These are phyloP conservation scores for Dryas drummondii DNA, from an alignment of 306 rosid genomes.

Conservation along the genomic window DNA sequence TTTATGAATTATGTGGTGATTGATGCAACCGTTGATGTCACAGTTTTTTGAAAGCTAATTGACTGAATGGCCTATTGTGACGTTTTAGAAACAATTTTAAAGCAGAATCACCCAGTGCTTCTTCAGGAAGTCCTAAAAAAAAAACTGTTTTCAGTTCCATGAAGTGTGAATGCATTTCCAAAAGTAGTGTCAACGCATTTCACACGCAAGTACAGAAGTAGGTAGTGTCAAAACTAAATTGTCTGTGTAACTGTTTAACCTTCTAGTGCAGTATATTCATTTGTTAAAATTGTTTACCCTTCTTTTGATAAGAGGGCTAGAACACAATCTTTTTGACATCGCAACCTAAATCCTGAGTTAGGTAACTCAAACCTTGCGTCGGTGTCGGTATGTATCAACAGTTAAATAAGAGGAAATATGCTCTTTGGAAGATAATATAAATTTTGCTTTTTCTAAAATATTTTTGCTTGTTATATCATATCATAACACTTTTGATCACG, in stretches of 20 bases:
- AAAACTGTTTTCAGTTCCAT: neutral
- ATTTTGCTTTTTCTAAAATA: neutral
- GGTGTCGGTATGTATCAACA: neutral
- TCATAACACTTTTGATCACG: neutral
- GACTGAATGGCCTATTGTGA: neutral
- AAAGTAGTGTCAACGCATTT: neutral
- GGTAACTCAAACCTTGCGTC: neutral
- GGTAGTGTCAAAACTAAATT: neutral
- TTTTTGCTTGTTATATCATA: neutral
- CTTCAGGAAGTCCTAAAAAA: neutral
- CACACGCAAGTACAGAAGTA: neutral
- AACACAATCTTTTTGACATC: neutral
- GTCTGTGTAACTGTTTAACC: too few species aligned
- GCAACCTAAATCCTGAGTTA: neutral
- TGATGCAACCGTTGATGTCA: neutral
- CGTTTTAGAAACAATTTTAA: neutral
- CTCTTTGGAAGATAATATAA: neutral
- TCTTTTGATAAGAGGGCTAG: neutral
- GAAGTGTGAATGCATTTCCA: neutral
- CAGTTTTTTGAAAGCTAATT: neutral
- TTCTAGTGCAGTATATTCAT: too few species aligned
- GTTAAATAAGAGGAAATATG: neutral
- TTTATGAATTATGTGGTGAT: neutral
- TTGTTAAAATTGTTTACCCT: too few species aligned
- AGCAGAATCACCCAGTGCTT: neutral